A percentile compares a stretch with the other conserved stretches of the same genome.
These are phyloP conservation scores for Rubroshorea leprosula DNA, from an alignment of 345 rosid species.

Conservation along the genomic window DNA sequence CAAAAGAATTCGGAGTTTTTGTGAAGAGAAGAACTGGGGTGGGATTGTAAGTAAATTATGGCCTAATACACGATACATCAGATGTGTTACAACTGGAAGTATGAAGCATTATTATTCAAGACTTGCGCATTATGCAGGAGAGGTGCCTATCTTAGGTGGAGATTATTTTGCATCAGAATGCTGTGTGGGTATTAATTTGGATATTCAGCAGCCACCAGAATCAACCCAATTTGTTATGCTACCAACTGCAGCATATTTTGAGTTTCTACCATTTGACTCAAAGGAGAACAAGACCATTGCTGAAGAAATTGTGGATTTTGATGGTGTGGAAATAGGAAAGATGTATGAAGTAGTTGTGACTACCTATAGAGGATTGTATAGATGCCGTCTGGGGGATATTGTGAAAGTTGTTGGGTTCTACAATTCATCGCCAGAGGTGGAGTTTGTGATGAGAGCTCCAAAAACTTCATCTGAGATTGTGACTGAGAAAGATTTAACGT, in stretches of 20 bases:
- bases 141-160: constrained; percentile 37
- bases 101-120: constrained; percentile 43
- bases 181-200: constrained; percentile 37
- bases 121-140: constrained; percentile 39
- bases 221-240: constrained; percentile 33
- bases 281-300: constrained; percentile 13
- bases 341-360: constrained; percentile 42
- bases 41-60: constrained; percentile 42
- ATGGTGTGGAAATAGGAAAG: constrained; percentile 41
- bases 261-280: constrained; percentile 41
- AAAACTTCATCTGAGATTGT: constrained; percentile 28
- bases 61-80: constrained; percentile 41
- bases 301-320: constrained; percentile 31
- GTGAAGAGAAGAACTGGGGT: constrained; percentile 31
- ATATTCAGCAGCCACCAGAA: constrained; percentile 33
- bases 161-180: constrained; percentile 51
- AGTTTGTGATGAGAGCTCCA: constrained; percentile 46
- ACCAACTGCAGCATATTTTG: constrained; percentile 44
- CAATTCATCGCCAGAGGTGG: constrained; percentile 40
- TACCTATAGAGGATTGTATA: constrained; percentile 42
- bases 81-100: constrained; percentile 43
- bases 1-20: constrained; percentile 26
- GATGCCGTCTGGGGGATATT: constrained; percentile 42
- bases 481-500: constrained; percentile 36
- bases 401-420: constrained; percentile 41